Conservation (phyloP, 768 basidiomycete genomes). For the Rhizopogon roseolus region DNA sequence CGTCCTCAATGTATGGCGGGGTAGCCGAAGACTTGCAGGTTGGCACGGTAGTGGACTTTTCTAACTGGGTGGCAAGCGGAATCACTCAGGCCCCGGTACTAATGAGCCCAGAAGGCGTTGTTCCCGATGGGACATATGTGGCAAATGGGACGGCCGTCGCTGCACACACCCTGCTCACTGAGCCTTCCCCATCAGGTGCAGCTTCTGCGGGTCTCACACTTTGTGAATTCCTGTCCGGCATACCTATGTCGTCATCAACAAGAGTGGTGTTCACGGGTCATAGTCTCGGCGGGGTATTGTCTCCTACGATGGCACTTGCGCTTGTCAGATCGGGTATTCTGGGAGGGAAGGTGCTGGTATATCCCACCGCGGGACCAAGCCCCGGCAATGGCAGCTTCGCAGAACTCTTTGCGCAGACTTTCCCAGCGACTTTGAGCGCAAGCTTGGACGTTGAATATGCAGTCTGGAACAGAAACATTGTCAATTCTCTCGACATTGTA, state of each 20-base stretch:
- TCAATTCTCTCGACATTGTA: slow-evolving; percentile 11
- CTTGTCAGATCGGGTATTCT: background rate
- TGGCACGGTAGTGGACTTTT: slow-evolving; percentile 7
- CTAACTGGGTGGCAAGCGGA: slow-evolving; percentile 4
- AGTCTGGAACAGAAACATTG: slow-evolving; percentile 14
- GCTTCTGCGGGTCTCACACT: background rate
- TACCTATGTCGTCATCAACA: background rate
- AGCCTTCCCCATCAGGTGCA: background rate
- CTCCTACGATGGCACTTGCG: slow-evolving; percentile 10
- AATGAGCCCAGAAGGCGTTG: background rate
- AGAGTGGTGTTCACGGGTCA: slow-evolving; percentile 8
- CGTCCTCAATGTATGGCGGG: background rate
- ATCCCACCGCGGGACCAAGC: slow-evolving; percentile 7
- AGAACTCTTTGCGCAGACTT: slow-evolving; percentile 1
- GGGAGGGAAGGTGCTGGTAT: slow-evolving; percentile 1
- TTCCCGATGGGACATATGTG: background rate
- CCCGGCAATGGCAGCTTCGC: slow-evolving; percentile 8
- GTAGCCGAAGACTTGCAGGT: slow-evolving; percentile 4
- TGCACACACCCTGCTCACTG: slow-evolving; percentile 3
- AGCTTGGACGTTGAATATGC: background rate
- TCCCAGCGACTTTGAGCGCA: background rate
- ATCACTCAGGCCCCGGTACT: background rate
- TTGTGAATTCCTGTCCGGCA: slow-evolving; percentile 3
- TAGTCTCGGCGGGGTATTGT: slow-evolving; percentile 9
- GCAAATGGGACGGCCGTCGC: background rate